Conservation (phyloP, 768 basidiomycete species). For the Mycena olivaceomarginata region DNA sequence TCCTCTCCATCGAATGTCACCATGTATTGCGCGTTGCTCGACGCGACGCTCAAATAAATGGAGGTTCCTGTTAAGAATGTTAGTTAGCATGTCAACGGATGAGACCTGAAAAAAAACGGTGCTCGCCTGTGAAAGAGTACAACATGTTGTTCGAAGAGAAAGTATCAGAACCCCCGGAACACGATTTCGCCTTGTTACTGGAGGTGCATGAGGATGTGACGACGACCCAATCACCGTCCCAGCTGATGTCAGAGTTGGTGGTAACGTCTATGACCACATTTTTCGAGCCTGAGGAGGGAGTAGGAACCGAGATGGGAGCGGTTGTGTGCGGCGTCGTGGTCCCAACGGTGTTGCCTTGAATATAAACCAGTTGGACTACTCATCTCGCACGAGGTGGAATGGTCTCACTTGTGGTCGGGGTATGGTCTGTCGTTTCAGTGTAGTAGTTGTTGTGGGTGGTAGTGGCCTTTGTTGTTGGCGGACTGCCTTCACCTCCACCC, state of each 20-base stretch:
- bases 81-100: background rate
- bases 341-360: no score
- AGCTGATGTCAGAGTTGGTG: background rate
- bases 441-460: no score
- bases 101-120: background rate
- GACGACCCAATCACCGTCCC: slow-evolving; percentile 5
- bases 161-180: background rate
- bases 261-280: no score
- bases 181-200: background rate
- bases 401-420: no score
- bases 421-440: no score
- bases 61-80: background rate
- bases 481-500: no score
- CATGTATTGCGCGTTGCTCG: slow-evolving; percentile 1
- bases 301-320: no score
- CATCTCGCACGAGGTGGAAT: no score
- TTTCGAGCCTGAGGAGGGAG: no score
- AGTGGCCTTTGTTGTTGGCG: no score
- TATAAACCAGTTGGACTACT: no score
- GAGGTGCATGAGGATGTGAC: slow-evolving; percentile 13
- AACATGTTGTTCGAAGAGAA: background rate
- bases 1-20: background rate
- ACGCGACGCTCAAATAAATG: slow-evolving; percentile 20
- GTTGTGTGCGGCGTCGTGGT: no score
- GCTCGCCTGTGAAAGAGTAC: background rate